Conservation (phyloP, 2,329 filamentous ascomycete species). For the Xylaria multiplex region DNA sequence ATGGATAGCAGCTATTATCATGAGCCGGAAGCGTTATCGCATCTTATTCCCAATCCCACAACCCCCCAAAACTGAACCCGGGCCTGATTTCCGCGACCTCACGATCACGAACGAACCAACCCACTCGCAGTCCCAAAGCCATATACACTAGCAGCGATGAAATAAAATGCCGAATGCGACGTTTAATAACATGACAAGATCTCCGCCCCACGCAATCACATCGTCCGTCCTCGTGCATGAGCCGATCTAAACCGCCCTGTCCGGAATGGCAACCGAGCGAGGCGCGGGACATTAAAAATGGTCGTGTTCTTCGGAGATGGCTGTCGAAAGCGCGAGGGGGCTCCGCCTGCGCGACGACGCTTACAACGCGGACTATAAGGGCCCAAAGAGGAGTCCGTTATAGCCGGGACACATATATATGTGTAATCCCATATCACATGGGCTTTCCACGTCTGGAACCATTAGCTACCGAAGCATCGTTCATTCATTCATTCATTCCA, state of each 20-base stretch:
- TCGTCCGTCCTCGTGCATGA: too few species aligned
- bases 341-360: conserved; percentile 16
- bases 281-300: not conserved
- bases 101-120: not conserved
- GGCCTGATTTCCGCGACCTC: not conserved
- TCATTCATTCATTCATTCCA: too few species aligned
- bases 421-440: too few species aligned
- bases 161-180: too few species aligned
- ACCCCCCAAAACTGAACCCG: not conserved
- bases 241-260: too few species aligned
- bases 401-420: not conserved
- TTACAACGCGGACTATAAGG: conserved; percentile 12
- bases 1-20: not conserved
- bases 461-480: too few species aligned
- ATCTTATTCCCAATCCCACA: not conserved
- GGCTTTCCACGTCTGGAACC: too few species aligned
- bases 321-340: conserved; percentile 5
- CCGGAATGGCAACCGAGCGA: too few species aligned
- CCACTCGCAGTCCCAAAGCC: too few species aligned
- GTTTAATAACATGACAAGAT: too few species aligned
- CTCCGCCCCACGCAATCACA: too few species aligned
- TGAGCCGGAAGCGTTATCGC: not conserved
- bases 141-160: too few species aligned
- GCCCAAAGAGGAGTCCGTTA: not conserved
- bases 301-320: conserved; percentile 9